phyloP scores from a whole-genome alignment of 306 rosid species.

The Leucaena leucocephala region DNA sequence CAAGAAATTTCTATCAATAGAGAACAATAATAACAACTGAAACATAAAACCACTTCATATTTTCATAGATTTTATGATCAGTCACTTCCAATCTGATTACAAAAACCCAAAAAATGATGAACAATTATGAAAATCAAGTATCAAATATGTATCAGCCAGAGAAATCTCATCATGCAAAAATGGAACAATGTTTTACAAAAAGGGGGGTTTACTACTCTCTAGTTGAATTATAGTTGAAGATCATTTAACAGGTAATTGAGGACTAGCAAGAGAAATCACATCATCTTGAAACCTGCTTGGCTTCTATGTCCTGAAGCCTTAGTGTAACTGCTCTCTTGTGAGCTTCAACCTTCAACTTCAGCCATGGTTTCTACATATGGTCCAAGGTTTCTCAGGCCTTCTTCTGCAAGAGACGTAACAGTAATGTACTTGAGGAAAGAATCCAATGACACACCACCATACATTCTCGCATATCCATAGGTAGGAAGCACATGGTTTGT shows the following conservation, averaged over 20 bases:
- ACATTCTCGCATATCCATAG: slow-evolving; percentile 96
- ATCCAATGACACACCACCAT: slow-evolving; percentile 87
- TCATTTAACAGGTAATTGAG: slow-evolving; percentile 21
- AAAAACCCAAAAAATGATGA: background rate
- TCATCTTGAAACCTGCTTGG: slow-evolving; percentile 57
- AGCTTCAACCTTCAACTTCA: slow-evolving; percentile 88
- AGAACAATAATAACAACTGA: background rate
- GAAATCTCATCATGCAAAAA: background rate
- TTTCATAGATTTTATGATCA: background rate
- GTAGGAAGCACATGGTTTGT: slow-evolving; percentile 99
- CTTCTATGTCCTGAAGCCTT: slow-evolving; percentile 87
- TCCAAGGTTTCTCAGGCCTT: slow-evolving; percentile 83
- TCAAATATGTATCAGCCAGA: background rate
- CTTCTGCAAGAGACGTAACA: slow-evolving; percentile 86
- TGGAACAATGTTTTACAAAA: background rate
- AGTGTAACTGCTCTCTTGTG: slow-evolving; percentile 93
- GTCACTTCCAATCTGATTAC: background rate
- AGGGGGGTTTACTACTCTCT: background rate
- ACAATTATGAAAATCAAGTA: background rate
- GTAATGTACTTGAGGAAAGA: slow-evolving; percentile 93
- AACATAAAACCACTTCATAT: background rate
- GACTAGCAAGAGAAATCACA: slow-evolving; percentile 1
- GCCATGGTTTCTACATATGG: slow-evolving; percentile 95
- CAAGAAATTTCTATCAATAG: background rate
- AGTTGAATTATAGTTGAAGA: background rate